Percentiles rank a stretch among this genome's conserved stretches.
Evolutionary conservation across 2,329 filamentous ascomycete genomes (phyloP).

Genomic region (Fonsecaea erecta): DNA sequence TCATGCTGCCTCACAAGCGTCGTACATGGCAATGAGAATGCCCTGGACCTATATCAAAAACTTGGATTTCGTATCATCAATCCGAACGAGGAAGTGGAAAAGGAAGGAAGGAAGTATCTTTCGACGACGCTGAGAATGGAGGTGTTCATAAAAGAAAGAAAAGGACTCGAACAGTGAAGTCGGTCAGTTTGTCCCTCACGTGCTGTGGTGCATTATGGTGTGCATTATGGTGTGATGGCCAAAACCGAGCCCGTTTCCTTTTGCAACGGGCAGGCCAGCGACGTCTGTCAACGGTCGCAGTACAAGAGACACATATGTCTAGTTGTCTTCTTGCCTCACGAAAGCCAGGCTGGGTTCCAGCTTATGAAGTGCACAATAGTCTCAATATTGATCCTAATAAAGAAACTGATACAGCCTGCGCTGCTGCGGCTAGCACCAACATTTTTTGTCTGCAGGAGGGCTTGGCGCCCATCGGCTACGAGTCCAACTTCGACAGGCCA

Average conservation of each 20-base stretch:
- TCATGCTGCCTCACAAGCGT: slow-evolving; percentile 19
- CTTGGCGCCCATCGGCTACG: not conserved
- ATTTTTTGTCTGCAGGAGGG: slow-evolving; percentile 10
- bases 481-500: slow-evolving; percentile 4
- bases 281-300: not conserved
- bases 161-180: not conserved
- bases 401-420: not conserved
- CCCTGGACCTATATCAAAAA: slow-evolving; percentile 30
- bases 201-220: not conserved
- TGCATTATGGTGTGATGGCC: not conserved
- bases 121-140: slow-evolving; percentile 18
- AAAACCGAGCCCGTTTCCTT: slow-evolving; percentile 1
- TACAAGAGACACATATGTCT: not conserved
- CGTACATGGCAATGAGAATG: slow-evolving; percentile 30
- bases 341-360: not conserved
- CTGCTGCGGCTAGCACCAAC: not conserved
- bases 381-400: not conserved
- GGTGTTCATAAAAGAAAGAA: not conserved
- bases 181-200: not conserved
- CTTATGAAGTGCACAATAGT: not conserved
- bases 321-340: not conserved
- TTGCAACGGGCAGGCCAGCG: not conserved
- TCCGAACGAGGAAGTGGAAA: slow-evolving; percentile 23
- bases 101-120: slow-evolving; percentile 25
- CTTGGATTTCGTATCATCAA: slow-evolving; percentile 30